These are phyloP conservation scores for Earliella scabrosa DNA, from an alignment of 1,284 basidiomycete species.

Conservation along the genomic window DNA sequence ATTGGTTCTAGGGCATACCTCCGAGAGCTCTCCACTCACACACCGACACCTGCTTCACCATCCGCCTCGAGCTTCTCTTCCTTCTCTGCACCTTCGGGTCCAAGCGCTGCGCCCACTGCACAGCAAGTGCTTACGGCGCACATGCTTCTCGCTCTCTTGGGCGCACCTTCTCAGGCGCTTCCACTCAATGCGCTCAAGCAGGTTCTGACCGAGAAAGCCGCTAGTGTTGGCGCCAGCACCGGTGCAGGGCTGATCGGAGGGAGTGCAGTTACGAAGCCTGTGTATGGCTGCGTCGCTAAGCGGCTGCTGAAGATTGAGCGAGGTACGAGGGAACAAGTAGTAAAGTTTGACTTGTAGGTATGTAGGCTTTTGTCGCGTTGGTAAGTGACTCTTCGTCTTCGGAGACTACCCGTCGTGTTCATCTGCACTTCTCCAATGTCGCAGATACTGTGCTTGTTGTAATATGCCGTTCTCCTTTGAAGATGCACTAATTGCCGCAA, in stretches of 20 bases:
- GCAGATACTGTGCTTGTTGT: too few relatives aligned
- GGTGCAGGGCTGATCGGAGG: constrained; percentile 37
- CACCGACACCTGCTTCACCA: constrained; percentile 43
- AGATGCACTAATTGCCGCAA: too few relatives aligned
- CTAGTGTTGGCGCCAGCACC: constrained; percentile 36
- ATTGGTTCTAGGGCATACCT: constrained; percentile 55
- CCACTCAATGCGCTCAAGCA: constrained; percentile 67
- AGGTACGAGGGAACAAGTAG: constrained; percentile 70
- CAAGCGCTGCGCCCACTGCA: constrained; percentile 42
- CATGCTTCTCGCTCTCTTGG: constrained; percentile 57
- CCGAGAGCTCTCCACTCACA: constrained; percentile 42
- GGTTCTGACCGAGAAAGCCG: constrained; percentile 47
- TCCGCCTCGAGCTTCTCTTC: constrained; percentile 51
- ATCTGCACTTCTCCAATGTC: too few relatives aligned
- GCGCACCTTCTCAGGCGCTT: constrained; percentile 55
- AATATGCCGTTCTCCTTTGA: too few relatives aligned
- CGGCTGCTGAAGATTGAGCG: constrained; percentile 75
- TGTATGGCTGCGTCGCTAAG: constrained; percentile 75
- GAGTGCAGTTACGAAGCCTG: constrained; percentile 51
- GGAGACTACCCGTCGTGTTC: too few relatives aligned
- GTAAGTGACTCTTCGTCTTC: background rate
- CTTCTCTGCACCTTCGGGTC: constrained; percentile 37
- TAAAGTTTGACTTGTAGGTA: constrained; percentile 63
- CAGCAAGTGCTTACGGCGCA: constrained; percentile 75
- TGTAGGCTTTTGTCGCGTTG: too few relatives aligned